A percentile compares a stretch with the other conserved stretches of the same genome.
phyloP scores from a whole-genome alignment of 1,284 basidiomycete genomes.

The Cystobasidium slooffiae region DNA sequence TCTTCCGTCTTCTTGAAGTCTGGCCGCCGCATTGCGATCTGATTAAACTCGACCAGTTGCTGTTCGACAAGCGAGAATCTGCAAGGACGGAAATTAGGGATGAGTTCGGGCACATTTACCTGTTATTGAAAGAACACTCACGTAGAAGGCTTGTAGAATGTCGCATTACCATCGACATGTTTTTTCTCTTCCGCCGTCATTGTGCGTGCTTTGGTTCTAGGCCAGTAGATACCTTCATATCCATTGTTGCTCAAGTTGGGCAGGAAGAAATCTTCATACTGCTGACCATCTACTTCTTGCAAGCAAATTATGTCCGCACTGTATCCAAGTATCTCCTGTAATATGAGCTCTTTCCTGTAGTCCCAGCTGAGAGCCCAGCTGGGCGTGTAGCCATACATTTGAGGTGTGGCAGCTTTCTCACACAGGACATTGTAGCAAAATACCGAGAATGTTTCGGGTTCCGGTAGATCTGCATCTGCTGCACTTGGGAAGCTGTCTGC shows the following conservation, averaged over 20 bases:
- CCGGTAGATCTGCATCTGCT: slow-evolving; percentile 53
- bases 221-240: slow-evolving; percentile 91
- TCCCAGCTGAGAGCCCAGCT: slow-evolving; percentile 95
- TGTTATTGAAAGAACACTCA: slow-evolving; percentile 60
- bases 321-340: slow-evolving; percentile 82
- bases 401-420: slow-evolving; percentile 84
- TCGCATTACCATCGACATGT: slow-evolving; percentile 94
- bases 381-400: slow-evolving; percentile 95
- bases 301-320: slow-evolving; percentile 90
- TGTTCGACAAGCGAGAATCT: slow-evolving; percentile 94
- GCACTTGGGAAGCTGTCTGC: slow-evolving; percentile 60
- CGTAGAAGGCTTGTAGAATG: slow-evolving; percentile 89
- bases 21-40: slow-evolving; percentile 86
- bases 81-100: slow-evolving; percentile 17
- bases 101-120: not conserved
- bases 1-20: slow-evolving; percentile 99
- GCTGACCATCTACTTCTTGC: slow-evolving; percentile 85
- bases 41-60: slow-evolving; percentile 91
- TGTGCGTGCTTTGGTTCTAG: slow-evolving; percentile 91
- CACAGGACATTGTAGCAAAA: slow-evolving; percentile 96
- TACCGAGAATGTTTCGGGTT: slow-evolving; percentile 70
- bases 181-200: slow-evolving; percentile 87
- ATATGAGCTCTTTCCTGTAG: slow-evolving; percentile 87
- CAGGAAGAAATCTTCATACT: slow-evolving; percentile 92
- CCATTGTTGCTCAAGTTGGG: slow-evolving; percentile 75